Base-by-base conservation (phyloP, 2,329 filamentous ascomycete species). In the Neopestalotiopsis clavispora region DNA sequence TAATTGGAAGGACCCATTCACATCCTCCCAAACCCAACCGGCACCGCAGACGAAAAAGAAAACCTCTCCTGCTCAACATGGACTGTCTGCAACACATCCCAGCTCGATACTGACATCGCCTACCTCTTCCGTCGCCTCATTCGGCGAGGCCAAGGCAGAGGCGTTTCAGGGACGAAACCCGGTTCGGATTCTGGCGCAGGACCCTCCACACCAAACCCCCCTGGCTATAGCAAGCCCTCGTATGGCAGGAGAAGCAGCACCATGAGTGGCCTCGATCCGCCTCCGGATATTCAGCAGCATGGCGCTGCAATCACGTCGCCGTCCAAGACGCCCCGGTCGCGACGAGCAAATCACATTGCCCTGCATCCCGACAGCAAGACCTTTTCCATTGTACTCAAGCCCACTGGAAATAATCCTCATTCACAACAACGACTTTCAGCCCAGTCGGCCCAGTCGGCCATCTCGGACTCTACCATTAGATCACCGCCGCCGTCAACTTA, bases 361-460 rank as follows among this genome's bases (percentile, higher is more conserved):
- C 78, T 90, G 34, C 82, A 89, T 72, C 77, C 86, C 5, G 85
- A 90, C 77, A 62, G 59, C 28, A 88, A 88, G 78, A 90, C 87
- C 4, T 90, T 90, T 73, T 87, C 86, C 17, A 77, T 89, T 45
- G 77, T 84, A 32, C 75, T 80, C 34, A 80, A 78, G 58, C 70
- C 75, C 57, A 70, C 74, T 71, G 66, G 73, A 68, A 61, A 68
- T 75, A 69, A 58, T 69, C 67, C 76, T 74, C 42, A 73, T 75
- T 68, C 59, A 20, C 9, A 17, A 17, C 45, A 52, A 20, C 45
- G 45, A 52, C 45, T 52, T 20, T 52, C 45, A 10, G 45, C 17
- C 45, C 45, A 74, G 71, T 65, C 45, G n/a, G 45, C 17, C 45
- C 45, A 74, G 72, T 65, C 45, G 45, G 45, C 9, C n/a, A 20